Conservation (phyloP, 495 filamentous ascomycete genomes). For the Arthonia radiata region DNA sequence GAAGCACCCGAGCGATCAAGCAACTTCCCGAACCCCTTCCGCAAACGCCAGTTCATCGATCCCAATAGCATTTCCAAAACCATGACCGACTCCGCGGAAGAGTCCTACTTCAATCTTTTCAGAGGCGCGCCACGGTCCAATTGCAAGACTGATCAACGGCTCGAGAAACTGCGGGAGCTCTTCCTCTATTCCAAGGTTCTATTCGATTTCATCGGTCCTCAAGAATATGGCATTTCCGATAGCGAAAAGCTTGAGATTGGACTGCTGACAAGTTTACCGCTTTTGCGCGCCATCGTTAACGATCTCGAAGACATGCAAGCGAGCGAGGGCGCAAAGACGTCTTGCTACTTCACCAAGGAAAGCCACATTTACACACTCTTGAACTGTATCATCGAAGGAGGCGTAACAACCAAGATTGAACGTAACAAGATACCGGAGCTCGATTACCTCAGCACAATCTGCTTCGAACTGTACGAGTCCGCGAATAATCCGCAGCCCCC, state of each 20-base stretch:
- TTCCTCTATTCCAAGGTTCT: conserved; percentile 83
- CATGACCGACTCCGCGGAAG: conserved; percentile 22
- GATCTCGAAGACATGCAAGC: conserved; percentile 97
- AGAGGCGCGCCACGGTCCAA: conserved; percentile 47
- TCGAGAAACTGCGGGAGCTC: conserved; percentile 71
- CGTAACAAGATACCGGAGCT: conserved; percentile 85
- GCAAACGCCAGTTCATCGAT: no score
- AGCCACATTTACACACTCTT: conserved; percentile 94
- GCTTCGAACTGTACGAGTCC: conserved; percentile 91
- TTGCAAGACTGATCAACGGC: conserved; percentile 57
- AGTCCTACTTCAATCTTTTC: conserved; percentile 73
- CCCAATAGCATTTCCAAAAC: no score
- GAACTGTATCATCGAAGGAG: conserved; percentile 93
- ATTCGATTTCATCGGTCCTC: conserved; percentile 94
- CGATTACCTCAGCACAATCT: conserved; percentile 93
- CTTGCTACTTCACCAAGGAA: conserved; percentile 98
- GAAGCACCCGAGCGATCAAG: no score
- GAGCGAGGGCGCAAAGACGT: conserved; percentile 72
- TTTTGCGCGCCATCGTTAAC: conserved; percentile 85
- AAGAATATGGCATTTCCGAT: conserved; percentile 89
- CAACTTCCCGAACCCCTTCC: no score
- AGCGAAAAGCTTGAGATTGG: conserved; percentile 94
- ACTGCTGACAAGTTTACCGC: conserved; percentile 69
- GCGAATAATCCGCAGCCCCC: conserved; percentile 37
- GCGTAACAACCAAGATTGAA: conserved; percentile 76